These are phyloP conservation scores for Miscanthus sacchariflorus DNA, from an alignment of 202 grass and related monocot genomes.

Conservation along the genomic window DNA sequence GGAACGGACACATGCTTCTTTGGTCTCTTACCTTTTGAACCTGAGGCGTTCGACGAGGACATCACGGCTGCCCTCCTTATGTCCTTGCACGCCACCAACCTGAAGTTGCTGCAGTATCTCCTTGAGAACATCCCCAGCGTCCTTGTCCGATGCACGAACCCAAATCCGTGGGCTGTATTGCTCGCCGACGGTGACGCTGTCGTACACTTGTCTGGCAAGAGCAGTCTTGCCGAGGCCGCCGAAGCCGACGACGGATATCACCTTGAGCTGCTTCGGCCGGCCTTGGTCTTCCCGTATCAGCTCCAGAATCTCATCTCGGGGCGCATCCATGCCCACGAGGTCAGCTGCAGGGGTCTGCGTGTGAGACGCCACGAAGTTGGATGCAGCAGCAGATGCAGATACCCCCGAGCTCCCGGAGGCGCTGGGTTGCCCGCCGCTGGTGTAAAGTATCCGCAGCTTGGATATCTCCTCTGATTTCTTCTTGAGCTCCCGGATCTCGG, in stretches of 20 bases:
- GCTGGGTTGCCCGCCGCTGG: neutral
- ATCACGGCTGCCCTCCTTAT: neutral
- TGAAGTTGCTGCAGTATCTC: neutral
- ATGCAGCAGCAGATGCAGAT: neutral
- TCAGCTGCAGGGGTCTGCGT: neutral
- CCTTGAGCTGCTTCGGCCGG: neutral
- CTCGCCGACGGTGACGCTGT: neutral
- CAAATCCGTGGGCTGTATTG: neutral
- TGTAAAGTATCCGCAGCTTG: neutral
- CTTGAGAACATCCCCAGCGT: neutral
- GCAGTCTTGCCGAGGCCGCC: slow-evolving; percentile 20
- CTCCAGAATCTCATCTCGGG: slow-evolving; percentile 27
- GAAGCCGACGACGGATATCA: slow-evolving; percentile 27
- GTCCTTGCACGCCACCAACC: neutral
- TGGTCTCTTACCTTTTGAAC: neutral
- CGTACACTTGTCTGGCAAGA: neutral
- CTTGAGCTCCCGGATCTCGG: neutral
- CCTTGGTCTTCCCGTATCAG: neutral
- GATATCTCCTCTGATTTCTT: slow-evolving; percentile 27
- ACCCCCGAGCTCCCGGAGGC: neutral
- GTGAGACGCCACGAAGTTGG: neutral
- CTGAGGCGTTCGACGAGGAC: neutral
- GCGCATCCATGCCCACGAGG: slow-evolving; percentile 18
- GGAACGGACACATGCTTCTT: no score
- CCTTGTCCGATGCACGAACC: neutral